Conservation (phyloP, 2,329 filamentous ascomycete genomes). For the Elsinoe necatrix region DNA sequence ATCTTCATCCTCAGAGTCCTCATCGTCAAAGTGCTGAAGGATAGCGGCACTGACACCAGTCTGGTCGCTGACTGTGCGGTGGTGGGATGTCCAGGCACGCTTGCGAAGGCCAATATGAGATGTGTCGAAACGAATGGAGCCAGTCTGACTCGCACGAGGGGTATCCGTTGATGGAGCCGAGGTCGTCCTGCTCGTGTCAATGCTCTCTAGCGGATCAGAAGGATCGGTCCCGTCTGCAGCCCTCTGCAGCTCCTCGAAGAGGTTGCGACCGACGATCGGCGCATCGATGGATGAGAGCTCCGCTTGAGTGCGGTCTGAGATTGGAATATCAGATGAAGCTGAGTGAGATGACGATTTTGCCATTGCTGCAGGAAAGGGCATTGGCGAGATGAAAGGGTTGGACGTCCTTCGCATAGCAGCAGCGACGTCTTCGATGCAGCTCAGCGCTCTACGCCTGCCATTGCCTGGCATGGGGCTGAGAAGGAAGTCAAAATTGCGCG, state of each 20-base stretch:
- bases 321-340: slow-evolving; percentile 1
- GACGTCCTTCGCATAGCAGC: slow-evolving; percentile 11
- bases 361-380: slow-evolving; percentile 14
- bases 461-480: slow-evolving; percentile 15
- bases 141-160: background rate
- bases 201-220: background rate
- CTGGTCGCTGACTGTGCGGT: slow-evolving; percentile 17
- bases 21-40: background rate
- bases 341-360: background rate
- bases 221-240: slow-evolving; percentile 4
- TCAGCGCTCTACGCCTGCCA: slow-evolving; percentile 14
- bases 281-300: slow-evolving; percentile 24
- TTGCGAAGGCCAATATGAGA: slow-evolving; percentile 11
- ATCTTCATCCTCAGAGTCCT: background rate
- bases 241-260: slow-evolving; percentile 28
- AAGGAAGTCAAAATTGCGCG: slow-evolving; percentile 12
- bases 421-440: slow-evolving; percentile 14
- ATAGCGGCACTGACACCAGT: slow-evolving; percentile 14
- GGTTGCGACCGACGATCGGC: slow-evolving; percentile 24
- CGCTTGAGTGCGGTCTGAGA: slow-evolving; percentile 16
- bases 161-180: background rate
- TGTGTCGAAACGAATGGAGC: slow-evolving; percentile 6
- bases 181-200: background rate
- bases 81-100: slow-evolving; percentile 15
- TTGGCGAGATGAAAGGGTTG: slow-evolving; percentile 9